These are phyloP conservation scores for Colletotrichum zoysiae DNA, from an alignment of 2,329 filamentous ascomycete genomes.

Conservation along the genomic window DNA sequence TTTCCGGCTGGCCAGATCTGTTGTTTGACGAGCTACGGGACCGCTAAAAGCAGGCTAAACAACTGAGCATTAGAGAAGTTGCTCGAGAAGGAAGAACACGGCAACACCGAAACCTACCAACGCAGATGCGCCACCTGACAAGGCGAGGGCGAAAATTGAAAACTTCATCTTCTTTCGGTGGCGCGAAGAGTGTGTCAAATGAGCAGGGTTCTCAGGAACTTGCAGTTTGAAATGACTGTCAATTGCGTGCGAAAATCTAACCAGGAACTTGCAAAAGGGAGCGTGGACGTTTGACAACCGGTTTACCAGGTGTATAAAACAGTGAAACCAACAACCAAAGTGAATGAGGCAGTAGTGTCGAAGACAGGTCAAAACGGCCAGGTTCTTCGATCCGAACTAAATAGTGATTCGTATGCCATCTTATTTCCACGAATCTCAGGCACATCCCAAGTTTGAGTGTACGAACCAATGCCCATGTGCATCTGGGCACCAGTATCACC, in stretches of 20 bases:
- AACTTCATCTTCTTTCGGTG: slow-evolving; percentile 21
- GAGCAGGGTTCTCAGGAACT: not conserved
- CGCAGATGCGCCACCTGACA: slow-evolving; percentile 31
- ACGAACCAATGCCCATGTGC: slow-evolving; percentile 32
- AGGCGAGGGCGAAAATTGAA: slow-evolving; percentile 30
- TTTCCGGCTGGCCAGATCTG: slow-evolving; percentile 11
- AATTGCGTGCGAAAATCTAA: slow-evolving; percentile 15
- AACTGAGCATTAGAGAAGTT: not conserved
- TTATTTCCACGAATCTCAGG: slow-evolving; percentile 26
- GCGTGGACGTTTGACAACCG: slow-evolving; percentile 27
- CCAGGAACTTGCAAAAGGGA: slow-evolving; percentile 30
- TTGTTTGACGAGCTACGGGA: slow-evolving; percentile 13
- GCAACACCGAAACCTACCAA: slow-evolving; percentile 23
- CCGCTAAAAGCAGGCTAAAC: slow-evolving; percentile 17
- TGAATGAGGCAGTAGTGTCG: slow-evolving; percentile 26
- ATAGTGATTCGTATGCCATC: slow-evolving; percentile 38
- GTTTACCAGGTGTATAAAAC: slow-evolving; percentile 25
- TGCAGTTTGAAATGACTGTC: slow-evolving; percentile 32
- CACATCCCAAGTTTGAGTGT: slow-evolving; percentile 35
- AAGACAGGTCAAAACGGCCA: slow-evolving; percentile 17
- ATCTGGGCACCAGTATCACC: slow-evolving; percentile 39
- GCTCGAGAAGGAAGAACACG: not conserved
- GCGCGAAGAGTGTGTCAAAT: not conserved
- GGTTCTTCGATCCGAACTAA: slow-evolving; percentile 40
- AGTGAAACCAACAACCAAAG: slow-evolving; percentile 22